Percentiles rank a stretch among this genome's conserved stretches.
These are phyloP conservation scores for Eucalyptus urophylla DNA, from an alignment of 345 rosid species.

Conservation along the genomic window DNA sequence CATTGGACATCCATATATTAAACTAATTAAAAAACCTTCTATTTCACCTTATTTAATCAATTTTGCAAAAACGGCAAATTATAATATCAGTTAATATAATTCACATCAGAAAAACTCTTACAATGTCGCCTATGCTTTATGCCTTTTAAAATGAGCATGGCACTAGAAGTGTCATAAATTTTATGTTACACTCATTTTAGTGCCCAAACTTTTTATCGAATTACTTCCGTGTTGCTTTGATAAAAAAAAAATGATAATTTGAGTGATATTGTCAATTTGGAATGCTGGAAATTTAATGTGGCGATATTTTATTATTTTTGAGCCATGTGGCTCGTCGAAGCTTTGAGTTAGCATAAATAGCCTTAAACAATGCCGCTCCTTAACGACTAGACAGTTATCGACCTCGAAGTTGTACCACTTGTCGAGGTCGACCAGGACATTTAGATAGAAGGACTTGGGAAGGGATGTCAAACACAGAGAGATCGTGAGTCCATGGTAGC, in stretches of 20 bases:
- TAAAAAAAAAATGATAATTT: too few relatives aligned
- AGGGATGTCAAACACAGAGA: background rate
- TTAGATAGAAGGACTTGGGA: background rate
- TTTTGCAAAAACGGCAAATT: too few relatives aligned
- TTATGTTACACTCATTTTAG: background rate
- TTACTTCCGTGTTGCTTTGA: background rate
- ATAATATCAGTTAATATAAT: too few relatives aligned
- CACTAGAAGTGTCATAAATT: background rate
- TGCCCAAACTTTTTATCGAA: background rate
- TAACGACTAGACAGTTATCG: too few relatives aligned
- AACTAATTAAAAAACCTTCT: too few relatives aligned
- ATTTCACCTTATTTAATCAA: too few relatives aligned
- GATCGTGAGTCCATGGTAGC: background rate
- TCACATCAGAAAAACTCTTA: too few relatives aligned
- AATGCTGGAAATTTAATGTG: background rate
- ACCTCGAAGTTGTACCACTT: background rate
- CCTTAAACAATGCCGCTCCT: background rate
- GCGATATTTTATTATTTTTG: background rate
- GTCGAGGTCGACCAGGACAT: background rate
- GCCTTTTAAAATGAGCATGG: background rate
- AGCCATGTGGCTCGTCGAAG: background rate
- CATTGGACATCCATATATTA: too few relatives aligned
- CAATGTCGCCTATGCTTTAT: background rate
- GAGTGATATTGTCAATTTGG: background rate
- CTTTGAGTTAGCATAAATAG: too few relatives aligned